Conservation (phyloP, 2,329 filamentous ascomycete genomes). For the Fusarium chuoi region DNA sequence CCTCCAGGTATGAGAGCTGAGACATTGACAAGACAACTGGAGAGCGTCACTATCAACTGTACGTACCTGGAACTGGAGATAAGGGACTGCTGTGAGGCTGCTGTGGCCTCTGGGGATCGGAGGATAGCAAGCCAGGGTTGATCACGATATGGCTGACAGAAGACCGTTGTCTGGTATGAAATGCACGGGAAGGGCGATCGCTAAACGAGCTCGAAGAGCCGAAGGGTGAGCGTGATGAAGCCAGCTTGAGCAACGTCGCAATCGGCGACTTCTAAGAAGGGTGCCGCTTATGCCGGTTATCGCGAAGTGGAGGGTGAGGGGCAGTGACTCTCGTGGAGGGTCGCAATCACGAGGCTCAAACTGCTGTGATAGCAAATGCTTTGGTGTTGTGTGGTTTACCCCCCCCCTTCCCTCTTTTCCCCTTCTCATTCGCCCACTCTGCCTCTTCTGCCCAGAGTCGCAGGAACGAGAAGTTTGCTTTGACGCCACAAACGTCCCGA, state of each 20-base stretch:
- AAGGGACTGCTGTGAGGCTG: slow-evolving; percentile 49
- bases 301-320: slow-evolving; percentile 4
- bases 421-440: not conserved
- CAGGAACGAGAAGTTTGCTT: slow-evolving; percentile 17
- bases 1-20: slow-evolving; percentile 29
- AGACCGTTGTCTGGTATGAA: slow-evolving; percentile 64
- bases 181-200: slow-evolving; percentile 59
- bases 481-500: slow-evolving; percentile 24
- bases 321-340: slow-evolving; percentile 6
- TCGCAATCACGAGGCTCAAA: slow-evolving; percentile 25
- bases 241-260: slow-evolving; percentile 57
- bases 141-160: slow-evolving; percentile 52
- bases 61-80: slow-evolving; percentile 68
- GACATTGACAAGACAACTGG: slow-evolving; percentile 31
- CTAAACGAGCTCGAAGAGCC: slow-evolving; percentile 66
- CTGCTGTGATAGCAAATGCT: slow-evolving; percentile 2
- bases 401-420: not conserved
- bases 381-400: slow-evolving; percentile 4
- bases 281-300: slow-evolving; percentile 21
- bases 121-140: slow-evolving; percentile 46
- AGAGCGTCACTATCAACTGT: not conserved
- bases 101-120: slow-evolving; percentile 45
- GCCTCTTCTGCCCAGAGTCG: slow-evolving; percentile 6
- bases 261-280: slow-evolving; percentile 34
- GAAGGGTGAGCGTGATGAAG: slow-evolving; percentile 58